Evolutionary conservation across 306 rosid genomes (phyloP).

Genomic region (Vigna hirtella): DNA sequence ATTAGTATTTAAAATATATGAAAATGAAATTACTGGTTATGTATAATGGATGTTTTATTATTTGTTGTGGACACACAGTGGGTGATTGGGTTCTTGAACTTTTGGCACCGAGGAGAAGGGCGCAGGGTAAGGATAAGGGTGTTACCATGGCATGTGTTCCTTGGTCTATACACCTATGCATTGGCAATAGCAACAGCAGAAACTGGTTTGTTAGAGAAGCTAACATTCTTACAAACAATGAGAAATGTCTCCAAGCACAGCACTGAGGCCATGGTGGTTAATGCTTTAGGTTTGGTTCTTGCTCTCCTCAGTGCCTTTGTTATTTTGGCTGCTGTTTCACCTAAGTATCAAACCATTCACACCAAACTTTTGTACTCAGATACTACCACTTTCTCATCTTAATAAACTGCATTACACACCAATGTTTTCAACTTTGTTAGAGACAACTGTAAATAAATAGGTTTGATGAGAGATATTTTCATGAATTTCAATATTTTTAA

Average conservation of each 20-base stretch:
- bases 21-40: too few relatives aligned
- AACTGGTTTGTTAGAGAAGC: slow-evolving; percentile 86
- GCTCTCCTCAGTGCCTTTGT: slow-evolving; percentile 74
- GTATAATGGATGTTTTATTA: too few relatives aligned
- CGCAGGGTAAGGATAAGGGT: slow-evolving; percentile 61
- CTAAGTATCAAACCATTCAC: slow-evolving; percentile 54
- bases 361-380: slow-evolving; percentile 59
- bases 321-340: slow-evolving; percentile 76
- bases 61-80: slow-evolving; percentile 61
- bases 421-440: too few relatives aligned
- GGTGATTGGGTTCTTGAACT: slow-evolving; percentile 82
- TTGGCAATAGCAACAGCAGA: slow-evolving; percentile 89
- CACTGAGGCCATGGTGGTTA: slow-evolving; percentile 73
- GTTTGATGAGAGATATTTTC: too few relatives aligned
- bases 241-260: slow-evolving; percentile 61
- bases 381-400: slow-evolving; percentile 55
- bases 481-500: too few relatives aligned
- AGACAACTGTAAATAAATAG: too few relatives aligned
- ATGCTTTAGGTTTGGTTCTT: slow-evolving; percentile 68
- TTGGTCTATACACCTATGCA: slow-evolving; percentile 81
- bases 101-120: slow-evolving; percentile 87
- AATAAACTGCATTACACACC: neutral
- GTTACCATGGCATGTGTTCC: slow-evolving; percentile 87
- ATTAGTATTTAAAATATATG: too few relatives aligned
- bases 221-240: slow-evolving; percentile 75